Percentiles rank a stretch among this genome's conserved stretches.
phyloP scores from a whole-genome alignment of 345 rosid species.

The Boechera divaricarpa region DNA sequence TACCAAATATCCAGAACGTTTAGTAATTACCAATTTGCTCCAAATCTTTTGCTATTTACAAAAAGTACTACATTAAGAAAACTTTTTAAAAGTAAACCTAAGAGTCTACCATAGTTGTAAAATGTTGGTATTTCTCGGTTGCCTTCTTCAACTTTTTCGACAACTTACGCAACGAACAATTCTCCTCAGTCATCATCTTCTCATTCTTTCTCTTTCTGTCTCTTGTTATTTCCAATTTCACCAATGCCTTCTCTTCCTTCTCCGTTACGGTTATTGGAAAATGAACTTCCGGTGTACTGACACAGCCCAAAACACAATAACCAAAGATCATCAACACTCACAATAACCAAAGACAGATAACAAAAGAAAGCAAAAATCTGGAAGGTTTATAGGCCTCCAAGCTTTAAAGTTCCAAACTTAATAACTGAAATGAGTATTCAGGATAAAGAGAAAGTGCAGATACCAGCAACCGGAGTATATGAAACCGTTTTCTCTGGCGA shows the following conservation, averaged over 20 bases:
- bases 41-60: neutral
- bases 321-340: slow-evolving; percentile 9
- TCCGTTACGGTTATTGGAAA: slow-evolving; percentile 33
- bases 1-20: neutral
- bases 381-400: neutral
- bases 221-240: slow-evolving; percentile 9
- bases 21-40: neutral
- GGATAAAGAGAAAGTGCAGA: neutral
- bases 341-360: slow-evolving; percentile 11
- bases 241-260: slow-evolving; percentile 25
- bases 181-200: slow-evolving; percentile 4
- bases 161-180: neutral
- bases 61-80: neutral
- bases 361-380: neutral
- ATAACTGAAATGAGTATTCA: neutral
- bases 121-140: neutral
- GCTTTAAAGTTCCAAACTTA: neutral
- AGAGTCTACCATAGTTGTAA: slow-evolving; percentile 9
- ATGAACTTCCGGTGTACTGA: slow-evolving; percentile 35
- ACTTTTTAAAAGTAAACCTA: neutral
- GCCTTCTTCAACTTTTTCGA: slow-evolving; percentile 28
- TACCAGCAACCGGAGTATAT: slow-evolving; percentile 51
- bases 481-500: slow-evolving; percentile 50
- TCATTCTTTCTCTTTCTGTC: slow-evolving; percentile 26
- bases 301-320: slow-evolving; percentile 13